These are phyloP conservation scores for Chloris gayana DNA, from an alignment of 176 grass and related monocot species.

Conservation along the genomic window DNA sequence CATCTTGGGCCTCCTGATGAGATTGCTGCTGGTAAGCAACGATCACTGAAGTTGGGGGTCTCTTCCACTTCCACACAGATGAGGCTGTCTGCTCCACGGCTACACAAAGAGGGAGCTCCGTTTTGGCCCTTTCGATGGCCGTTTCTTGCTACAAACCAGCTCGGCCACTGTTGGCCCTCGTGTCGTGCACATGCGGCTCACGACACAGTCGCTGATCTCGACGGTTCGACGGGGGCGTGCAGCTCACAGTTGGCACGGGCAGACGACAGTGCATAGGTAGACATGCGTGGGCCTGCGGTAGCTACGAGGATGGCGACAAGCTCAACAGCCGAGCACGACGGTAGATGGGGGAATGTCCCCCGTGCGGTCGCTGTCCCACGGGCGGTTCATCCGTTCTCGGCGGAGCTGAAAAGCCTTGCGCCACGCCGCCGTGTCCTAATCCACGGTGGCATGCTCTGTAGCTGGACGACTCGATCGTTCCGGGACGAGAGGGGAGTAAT, in stretches of 20 bases:
- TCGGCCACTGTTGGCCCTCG: constrained; percentile 7
- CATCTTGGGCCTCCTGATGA: too few species aligned
- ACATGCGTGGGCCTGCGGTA: background rate
- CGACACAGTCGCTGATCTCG: background rate
- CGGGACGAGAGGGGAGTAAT: constrained; percentile 23
- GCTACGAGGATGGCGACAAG: background rate
- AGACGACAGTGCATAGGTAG: constrained; percentile 29
- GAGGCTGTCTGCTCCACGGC: too few species aligned
- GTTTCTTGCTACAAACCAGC: background rate
- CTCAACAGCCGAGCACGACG: background rate
- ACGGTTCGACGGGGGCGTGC: constrained; percentile 13
- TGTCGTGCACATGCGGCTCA: constrained; percentile 47
- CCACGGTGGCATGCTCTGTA: constrained; percentile 15
- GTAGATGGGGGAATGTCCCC: constrained; percentile 43
- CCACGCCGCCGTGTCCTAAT: constrained; percentile 18
- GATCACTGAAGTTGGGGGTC: too few species aligned
- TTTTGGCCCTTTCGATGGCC: background rate
- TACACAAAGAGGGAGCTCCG: background rate
- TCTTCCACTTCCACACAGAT: too few species aligned
- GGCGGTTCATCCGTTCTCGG: background rate
- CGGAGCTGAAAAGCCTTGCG: background rate
- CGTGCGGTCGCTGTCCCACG: constrained; percentile 42
- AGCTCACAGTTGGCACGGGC: constrained; percentile 29
- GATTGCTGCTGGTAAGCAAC: too few species aligned
- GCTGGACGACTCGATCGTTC: constrained; percentile 15